Conservation (phyloP, 2,329 filamentous ascomycete genomes). For the Phoma sp. region DNA sequence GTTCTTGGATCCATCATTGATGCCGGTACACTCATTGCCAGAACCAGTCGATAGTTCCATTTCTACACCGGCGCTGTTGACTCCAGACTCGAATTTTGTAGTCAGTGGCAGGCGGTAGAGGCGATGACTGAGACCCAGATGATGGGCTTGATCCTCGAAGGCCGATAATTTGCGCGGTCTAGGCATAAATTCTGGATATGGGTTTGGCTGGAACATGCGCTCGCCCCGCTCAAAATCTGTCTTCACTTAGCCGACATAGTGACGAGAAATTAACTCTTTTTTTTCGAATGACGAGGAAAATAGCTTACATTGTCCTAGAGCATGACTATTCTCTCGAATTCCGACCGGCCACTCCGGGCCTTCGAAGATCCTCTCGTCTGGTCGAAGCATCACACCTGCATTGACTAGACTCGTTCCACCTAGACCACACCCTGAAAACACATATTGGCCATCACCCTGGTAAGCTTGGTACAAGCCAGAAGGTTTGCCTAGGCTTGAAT, state of each 20-base stretch:
- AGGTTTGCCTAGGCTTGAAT: slow-evolving; percentile 60
- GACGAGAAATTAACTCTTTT: no score
- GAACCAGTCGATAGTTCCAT: slow-evolving; percentile 68
- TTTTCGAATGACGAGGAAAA: not conserved
- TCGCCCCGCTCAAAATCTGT: slow-evolving; percentile 1
- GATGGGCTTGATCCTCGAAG: not conserved
- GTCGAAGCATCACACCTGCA: slow-evolving; percentile 59
- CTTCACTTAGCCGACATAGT: no score
- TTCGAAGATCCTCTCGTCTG: slow-evolving; percentile 62
- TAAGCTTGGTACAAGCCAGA: slow-evolving; percentile 71
- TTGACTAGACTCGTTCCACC: slow-evolving; percentile 20
- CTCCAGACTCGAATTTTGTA: slow-evolving; percentile 67
- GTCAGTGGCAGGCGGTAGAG: slow-evolving; percentile 68
- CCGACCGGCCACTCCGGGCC: slow-evolving; percentile 67
- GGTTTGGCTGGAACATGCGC: not conserved
- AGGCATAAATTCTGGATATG: not conserved
- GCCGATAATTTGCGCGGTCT: not conserved
- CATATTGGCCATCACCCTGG: slow-evolving; percentile 69
- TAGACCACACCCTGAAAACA: slow-evolving; percentile 65
- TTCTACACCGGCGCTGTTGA: slow-evolving; percentile 69
- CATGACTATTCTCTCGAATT: slow-evolving; percentile 56
- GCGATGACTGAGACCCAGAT: slow-evolving; percentile 52
- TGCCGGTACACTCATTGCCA: slow-evolving; percentile 68
- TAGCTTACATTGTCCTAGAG: slow-evolving; percentile 41
- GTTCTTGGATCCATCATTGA: slow-evolving; percentile 74